Evolutionary conservation across 78 protist genomes (phyloP), one percentile per base, ranked within the genome.

Genomic region (Protostelium mycophagum): DNA sequence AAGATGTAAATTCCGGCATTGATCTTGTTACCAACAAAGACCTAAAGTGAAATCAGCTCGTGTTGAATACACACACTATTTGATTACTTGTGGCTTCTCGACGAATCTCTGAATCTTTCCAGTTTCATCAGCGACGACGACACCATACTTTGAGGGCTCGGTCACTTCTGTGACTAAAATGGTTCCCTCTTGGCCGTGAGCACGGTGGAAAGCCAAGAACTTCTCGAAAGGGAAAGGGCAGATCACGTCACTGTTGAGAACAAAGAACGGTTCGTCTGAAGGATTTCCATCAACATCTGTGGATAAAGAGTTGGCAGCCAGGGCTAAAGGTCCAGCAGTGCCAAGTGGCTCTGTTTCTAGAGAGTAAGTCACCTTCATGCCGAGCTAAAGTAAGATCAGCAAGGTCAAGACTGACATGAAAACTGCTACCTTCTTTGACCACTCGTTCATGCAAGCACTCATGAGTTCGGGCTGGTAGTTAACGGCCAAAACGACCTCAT

Each of bases 241-340:
- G 83, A 91, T 96, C 38, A 98, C 92, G 93, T 98, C 99, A 73
- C 95, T 87, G 92, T 98, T 98, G 85, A 98, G 89, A 38, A 98
- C 98, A 87, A 98, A 98, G 93, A 98, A 96, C 28, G 97, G 97
- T 85, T 95, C 97, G 63, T 83, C 86, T 31, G 89, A 90, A 84
- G 86, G 37, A 1, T 63, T 88, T 34, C 90, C 37, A 34, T 93
- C 94, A 39, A 85, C 36, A 39, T 34, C 83, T 5, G 89, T 36
- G 29, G 83, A 35, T 25, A 93, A 91, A 5, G 29, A 0, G 28
- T 90, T 95, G 31, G 86, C 51, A 29, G 98, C 99, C 38, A 98
- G 94, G 10, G 97, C 98, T 35, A 98, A 89, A 36, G 99, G 99
- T 0, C 99, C 99, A n/a, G 98, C 99, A 0, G 99, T 98, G 28